Evolutionary conservation across 495 filamentous ascomycete species (phyloP).

Genomic region (Aspergillus ostianus): DNA sequence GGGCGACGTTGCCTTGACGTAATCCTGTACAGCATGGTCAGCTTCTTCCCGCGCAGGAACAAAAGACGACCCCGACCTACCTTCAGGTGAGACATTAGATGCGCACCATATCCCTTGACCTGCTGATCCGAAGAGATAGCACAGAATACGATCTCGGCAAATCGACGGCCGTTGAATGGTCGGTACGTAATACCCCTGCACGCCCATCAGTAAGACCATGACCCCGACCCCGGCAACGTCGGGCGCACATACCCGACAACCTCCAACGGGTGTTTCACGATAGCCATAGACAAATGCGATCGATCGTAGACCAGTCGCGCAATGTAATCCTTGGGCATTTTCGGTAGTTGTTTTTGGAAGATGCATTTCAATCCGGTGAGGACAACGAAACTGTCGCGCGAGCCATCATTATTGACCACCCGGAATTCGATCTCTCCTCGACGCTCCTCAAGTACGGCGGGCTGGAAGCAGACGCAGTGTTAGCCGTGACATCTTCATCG

Average conservation of each 20-base stretch:
- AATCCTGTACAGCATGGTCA: constrained; percentile 57
- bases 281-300: constrained; percentile 93
- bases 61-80: constrained; percentile 20
- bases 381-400: constrained; percentile 85
- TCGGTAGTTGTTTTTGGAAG: constrained; percentile 96
- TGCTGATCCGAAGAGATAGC: constrained; percentile 97
- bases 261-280: constrained; percentile 93
- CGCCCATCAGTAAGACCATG: constrained; percentile 18
- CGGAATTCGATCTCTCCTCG: constrained; percentile 96
- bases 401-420: constrained; percentile 95
- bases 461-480: constrained; percentile 41
- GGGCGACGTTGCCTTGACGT: constrained; percentile 92
- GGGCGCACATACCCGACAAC: constrained; percentile 67
- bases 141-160: constrained; percentile 98
- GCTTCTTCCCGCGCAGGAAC: neutral
- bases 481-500: neutral
- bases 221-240: neutral
- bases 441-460: constrained; percentile 90
- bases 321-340: constrained; percentile 99
- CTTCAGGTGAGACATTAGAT: constrained; percentile 97
- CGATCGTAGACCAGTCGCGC: constrained; percentile 95
- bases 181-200: constrained; percentile 89
- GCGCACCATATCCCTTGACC: constrained; percentile 96
- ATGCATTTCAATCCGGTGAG: constrained; percentile 96
- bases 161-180: constrained; percentile 87